Evolutionary conservation across 371 early-diverging fungal species (phyloP), one percentile per base, ranked within the genome.

Genomic region (Saksenaea vasiformis): DNA sequence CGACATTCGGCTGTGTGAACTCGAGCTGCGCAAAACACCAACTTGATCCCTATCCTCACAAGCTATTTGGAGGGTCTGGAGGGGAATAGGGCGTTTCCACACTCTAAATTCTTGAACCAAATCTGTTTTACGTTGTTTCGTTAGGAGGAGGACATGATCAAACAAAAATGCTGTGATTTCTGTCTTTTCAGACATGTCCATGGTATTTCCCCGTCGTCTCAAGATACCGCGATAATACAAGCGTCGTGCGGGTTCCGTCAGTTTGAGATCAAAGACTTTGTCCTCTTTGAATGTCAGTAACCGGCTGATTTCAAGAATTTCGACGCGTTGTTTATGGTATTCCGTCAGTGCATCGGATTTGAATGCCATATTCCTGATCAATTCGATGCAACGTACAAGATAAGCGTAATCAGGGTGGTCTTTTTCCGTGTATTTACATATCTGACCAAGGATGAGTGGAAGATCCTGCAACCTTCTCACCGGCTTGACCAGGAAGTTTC

Each of bases 401-500:
- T 90, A 77, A 61, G 88, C 83, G 51, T 78, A 81, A 62, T 95
- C 96, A 0, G 90, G 89, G 64, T 91, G 85, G 35, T 85, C 85
- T 35, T 84, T 80, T 2, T 91, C 87, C 13, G 93, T 91, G 62
- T 87, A 78, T 71, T 93, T 90, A 24, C 92, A 76, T 28, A 93
- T 85, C 0, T 88, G 89, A 53, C 86, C 83, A 17, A 96, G 79
- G 27, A 95, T 72, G 44, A 96, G 78, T 4, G 91, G 90, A 65
- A 94, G 95, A 41, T 94, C 85, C 4, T 88, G 93, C 65, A 95
- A 68, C 27, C 94, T 87, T 11, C 91, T 87, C 0, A 90, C 89
- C 8, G 95, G 95, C 14, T 60, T 60, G 38, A 69, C 41, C 24
- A 72, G 60, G 56, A 62, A 66, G 56, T 78, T 75, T 47, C 78